A percentile compares a stretch with the other conserved stretches of the same genome.
phyloP scores from a whole-genome alignment of 1,284 basidiomycete species.

The Ceratobasidium sp. region DNA sequence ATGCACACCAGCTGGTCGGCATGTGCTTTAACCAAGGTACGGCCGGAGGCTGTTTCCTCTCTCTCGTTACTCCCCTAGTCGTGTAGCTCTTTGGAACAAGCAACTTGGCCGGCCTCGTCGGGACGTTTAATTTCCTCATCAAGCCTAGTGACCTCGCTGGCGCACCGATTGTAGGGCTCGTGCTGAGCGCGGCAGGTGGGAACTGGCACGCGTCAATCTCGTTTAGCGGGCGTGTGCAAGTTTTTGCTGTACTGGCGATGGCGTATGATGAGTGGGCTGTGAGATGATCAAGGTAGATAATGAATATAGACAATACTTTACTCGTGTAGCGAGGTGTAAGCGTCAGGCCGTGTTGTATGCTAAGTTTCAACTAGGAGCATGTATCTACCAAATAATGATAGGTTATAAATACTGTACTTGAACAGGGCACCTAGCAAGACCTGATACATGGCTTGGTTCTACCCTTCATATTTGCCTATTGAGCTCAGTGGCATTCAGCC shows the following conservation, averaged over 20 bases:
- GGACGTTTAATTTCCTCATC: conserved; percentile 50
- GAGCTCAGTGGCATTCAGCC: too few species aligned
- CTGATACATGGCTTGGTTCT: too few species aligned
- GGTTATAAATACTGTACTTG: too few species aligned
- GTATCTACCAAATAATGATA: too few species aligned
- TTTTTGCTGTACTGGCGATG: conserved; percentile 38
- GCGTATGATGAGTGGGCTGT: background rate
- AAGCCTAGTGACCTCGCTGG: conserved; percentile 49
- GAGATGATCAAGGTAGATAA: too few species aligned
- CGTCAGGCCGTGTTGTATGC: conserved; percentile 4
- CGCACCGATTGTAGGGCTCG: conserved; percentile 49
- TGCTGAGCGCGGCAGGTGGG: conserved; percentile 48
- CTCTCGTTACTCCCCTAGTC: conserved; percentile 50
- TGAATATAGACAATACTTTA: background rate
- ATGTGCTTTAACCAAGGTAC: background rate
- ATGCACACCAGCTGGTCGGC: background rate
- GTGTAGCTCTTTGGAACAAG: conserved; percentile 50
- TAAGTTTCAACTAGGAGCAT: background rate
- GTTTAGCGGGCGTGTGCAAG: conserved; percentile 48
- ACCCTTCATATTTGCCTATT: too few species aligned
- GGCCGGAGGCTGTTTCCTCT: conserved; percentile 37
- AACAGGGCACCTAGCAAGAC: too few species aligned
- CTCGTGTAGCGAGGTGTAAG: conserved; percentile 33
- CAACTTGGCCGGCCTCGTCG: conserved; percentile 51
- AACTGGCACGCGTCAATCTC: conserved; percentile 51